These are phyloP conservation scores for Lachnellula hyalina DNA, from an alignment of 2,329 filamentous ascomycete species.

Conservation along the genomic window DNA sequence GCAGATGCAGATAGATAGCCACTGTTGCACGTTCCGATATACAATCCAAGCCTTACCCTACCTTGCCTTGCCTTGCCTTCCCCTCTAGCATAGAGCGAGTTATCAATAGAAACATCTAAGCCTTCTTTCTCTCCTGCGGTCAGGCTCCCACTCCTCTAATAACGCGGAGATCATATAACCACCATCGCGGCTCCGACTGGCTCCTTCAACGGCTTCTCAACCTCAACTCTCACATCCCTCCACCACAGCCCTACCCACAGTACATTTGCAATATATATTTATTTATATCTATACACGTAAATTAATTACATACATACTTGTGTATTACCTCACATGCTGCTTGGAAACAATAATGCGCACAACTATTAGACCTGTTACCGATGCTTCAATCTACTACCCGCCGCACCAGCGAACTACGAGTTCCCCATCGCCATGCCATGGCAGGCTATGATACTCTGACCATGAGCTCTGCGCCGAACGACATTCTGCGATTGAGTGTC, in stretches of 20 bases:
- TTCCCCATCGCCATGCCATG: slow-evolving; percentile 4
- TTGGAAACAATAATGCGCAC: slow-evolving; percentile 16
- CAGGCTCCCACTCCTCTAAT: slow-evolving; percentile 4
- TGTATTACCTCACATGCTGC: neutral
- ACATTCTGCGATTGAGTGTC: slow-evolving; percentile 25
- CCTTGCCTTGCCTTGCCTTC: neutral
- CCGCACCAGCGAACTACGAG: slow-evolving; percentile 4
- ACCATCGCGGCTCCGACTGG: neutral
- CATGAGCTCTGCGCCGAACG: slow-evolving; percentile 16
- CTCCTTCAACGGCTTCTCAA: no score
- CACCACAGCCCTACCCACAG: no score
- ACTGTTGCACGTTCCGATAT: no score
- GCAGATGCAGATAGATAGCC: no score
- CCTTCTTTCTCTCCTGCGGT: neutral
- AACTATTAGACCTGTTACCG: neutral
- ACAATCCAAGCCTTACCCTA: neutral
- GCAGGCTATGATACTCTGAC: slow-evolving; percentile 17
- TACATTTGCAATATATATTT: neutral
- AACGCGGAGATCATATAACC: slow-evolving; percentile 1
- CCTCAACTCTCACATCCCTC: no score
- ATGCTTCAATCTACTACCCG: slow-evolving; percentile 13
- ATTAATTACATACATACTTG: neutral
- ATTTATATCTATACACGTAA: no score
- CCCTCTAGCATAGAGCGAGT: neutral
- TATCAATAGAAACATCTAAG: neutral